A percentile compares a stretch with the other conserved stretches of the same genome.
phyloP scores from a whole-genome alignment of 2,329 filamentous ascomycete species.

The Microdochium paspali region DNA sequence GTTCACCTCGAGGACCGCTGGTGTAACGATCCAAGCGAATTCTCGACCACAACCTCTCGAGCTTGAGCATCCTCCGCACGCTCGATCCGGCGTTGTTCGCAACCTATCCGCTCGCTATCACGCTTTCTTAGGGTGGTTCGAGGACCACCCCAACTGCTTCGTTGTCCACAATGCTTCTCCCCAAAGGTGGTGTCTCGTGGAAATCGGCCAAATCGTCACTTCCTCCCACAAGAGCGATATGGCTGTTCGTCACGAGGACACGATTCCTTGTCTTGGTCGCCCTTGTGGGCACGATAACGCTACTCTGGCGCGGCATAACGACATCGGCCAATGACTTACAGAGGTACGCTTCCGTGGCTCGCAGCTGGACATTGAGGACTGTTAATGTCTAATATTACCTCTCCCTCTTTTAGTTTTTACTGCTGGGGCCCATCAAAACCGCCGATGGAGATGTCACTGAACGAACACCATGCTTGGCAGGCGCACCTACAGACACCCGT shows the following conservation, averaged over 20 bases:
- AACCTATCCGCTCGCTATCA: constrained; percentile 8
- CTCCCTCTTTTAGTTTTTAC: constrained; percentile 62
- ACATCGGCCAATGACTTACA: constrained; percentile 80
- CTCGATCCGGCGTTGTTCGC: constrained; percentile 1
- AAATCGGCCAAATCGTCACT: constrained; percentile 76
- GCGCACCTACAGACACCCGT: constrained; percentile 85
- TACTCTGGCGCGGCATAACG: constrained; percentile 83
- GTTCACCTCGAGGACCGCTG: too few species aligned
- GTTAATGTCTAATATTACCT: too few species aligned
- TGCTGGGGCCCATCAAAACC: constrained; percentile 93
- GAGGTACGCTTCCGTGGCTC: constrained; percentile 46
- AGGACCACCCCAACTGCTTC: constrained; percentile 24
- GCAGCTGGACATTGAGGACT: too few species aligned
- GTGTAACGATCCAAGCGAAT: too few species aligned
- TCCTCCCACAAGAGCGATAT: constrained; percentile 65
- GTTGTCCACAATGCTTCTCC: constrained; percentile 64
- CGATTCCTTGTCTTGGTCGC: constrained; percentile 69
- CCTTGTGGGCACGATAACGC: constrained; percentile 58
- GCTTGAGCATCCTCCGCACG: not conserved
- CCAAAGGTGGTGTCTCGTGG: constrained; percentile 86
- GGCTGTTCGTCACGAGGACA: constrained; percentile 64
- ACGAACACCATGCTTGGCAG: constrained; percentile 86
- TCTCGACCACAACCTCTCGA: too few species aligned
- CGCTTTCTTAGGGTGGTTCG: constrained; percentile 25
- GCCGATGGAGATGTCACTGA: constrained; percentile 90